Base-by-base conservation (phyloP, 106 monocot species). In the Acorus gramineus region DNA sequence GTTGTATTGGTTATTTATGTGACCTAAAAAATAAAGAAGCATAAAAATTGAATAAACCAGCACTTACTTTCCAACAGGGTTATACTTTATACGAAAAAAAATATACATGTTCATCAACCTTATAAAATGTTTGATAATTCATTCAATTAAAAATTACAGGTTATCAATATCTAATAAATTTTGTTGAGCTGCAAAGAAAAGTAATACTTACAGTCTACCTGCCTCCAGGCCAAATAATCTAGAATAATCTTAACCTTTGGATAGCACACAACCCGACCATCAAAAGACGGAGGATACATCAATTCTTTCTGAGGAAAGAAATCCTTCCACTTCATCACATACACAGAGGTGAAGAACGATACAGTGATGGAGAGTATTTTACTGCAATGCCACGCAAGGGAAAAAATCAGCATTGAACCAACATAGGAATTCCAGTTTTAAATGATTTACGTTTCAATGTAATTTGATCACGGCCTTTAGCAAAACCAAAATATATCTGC, bases 1-100 rank as follows among this genome's bases (percentile, higher is more conserved):
- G 64, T 95, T 95, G 69, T 86, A 95, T 52, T 90, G 94, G 70
- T 95, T 95, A 68, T 90, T 95, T 47, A 95, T 85, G 60, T 95
- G 94, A 70, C 94, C 94, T 95, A 47, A 66, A 77, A 73, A 66
- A 66, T 53, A 12, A 12, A 55, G 66, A 44, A 11, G 69, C 50
- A 68, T 56, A n/a, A 11, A 52, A 3, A 49, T 44, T 62, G 11
- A 50, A 12, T 3, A 49, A 3, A 42, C 11, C 42, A 9, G 52
- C 44, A 60, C 45, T 13, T n/a, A 13, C 55, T 47, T 4, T 72
- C 13, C 10, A 28, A 42, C 11, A 63, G 50, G 49, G 4, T 10
- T 10, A 6, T 8, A 63, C n/a, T 4, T 12, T 11, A n/a, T 3
- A 2, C 12, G 50, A 53, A 52, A 66, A 42, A 28, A 28, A 28